Percentiles rank a stretch among this genome's conserved stretches.
Conservation (phyloP, 2,329 filamentous ascomycete species). For the Pseudogymnoascus sp. region DNA sequence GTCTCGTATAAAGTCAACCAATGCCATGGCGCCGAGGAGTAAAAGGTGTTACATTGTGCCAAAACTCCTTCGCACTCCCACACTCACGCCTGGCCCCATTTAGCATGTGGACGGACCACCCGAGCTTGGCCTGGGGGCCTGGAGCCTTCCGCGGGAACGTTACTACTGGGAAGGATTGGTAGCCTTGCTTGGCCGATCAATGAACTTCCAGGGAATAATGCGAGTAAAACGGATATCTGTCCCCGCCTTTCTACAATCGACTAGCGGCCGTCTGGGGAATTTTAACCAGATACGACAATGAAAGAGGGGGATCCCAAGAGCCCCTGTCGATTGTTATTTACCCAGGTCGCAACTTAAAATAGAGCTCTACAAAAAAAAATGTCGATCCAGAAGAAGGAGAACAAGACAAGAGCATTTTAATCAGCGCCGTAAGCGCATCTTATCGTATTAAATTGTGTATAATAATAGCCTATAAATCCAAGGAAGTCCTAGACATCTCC, state of each 20-base stretch:
- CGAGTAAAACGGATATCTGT: no score
- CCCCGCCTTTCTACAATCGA: not conserved
- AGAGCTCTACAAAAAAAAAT: no score
- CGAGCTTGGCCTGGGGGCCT: not conserved
- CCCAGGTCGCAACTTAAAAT: no score
- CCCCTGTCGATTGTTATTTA: not conserved
- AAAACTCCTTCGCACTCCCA: not conserved
- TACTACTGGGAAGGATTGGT: no score
- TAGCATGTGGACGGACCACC: constrained; percentile 2
- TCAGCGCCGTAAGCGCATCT: not conserved
- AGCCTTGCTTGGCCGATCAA: constrained; percentile 5
- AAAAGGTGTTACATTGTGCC: not conserved
- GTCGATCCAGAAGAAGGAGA: not conserved
- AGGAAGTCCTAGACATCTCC: not conserved
- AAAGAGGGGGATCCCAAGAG: not conserved
- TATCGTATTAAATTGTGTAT: not conserved
- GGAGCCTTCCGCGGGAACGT: not conserved
- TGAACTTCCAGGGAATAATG: not conserved
- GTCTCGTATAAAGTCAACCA: not conserved
- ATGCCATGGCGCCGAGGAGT: not conserved
- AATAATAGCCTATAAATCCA: no score
- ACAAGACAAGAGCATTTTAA: not conserved
- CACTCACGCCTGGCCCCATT: not conserved
- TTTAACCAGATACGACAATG: not conserved
- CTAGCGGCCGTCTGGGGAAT: not conserved